Base-by-base conservation (phyloP, 306 rosid genomes). In the Vigna nakashimae region DNA sequence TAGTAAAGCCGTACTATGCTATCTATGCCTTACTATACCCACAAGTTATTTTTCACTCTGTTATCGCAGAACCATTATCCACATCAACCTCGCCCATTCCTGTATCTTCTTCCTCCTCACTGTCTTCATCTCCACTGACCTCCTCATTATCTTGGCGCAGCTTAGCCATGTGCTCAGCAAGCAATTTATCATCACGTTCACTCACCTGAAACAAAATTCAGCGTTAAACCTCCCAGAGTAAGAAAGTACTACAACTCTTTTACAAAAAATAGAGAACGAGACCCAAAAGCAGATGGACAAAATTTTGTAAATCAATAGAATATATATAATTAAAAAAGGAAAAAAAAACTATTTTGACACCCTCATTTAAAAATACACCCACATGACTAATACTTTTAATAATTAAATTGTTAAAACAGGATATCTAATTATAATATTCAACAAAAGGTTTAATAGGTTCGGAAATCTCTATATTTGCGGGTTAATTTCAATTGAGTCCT, bases 1-100 rank as follows among this genome's bases (percentile, higher is more conserved):
- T 50, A 52, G 71, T 45, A 81, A 84, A 74, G 78, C 28, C 13
- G 46, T 42, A 42, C 46, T 42, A 9, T 42, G 46, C 13, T 42
- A 42, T 42, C 46, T 42, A 9, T 42, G 46, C 46, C 46, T 42
- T 42, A 42, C 46, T 9, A 42, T 42, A 42, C 46, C 46, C 79
- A 48, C 62, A 40, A 80, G 1, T 60, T 42, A 55, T 52, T 20
- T 77, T 75, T 89, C 88, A 92, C 79, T 89, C 98, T 0, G 90
- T 86, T 66, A 92, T 80, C 53, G 55, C 88, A 14, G 89, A 32
- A 48, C 92, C 95, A 28, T 84, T 86, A 46, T 87, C 98, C 53
- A 91, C 81, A 72, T 95, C 97, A 64, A 95, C 84, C 18, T 91
- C 98, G 4, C 99, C 98, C 98, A 95, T 95, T 46, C 99, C 99